phyloP scores from a whole-genome alignment of 1,284 basidiomycete genomes.

The Salmacisia buchloeana region DNA sequence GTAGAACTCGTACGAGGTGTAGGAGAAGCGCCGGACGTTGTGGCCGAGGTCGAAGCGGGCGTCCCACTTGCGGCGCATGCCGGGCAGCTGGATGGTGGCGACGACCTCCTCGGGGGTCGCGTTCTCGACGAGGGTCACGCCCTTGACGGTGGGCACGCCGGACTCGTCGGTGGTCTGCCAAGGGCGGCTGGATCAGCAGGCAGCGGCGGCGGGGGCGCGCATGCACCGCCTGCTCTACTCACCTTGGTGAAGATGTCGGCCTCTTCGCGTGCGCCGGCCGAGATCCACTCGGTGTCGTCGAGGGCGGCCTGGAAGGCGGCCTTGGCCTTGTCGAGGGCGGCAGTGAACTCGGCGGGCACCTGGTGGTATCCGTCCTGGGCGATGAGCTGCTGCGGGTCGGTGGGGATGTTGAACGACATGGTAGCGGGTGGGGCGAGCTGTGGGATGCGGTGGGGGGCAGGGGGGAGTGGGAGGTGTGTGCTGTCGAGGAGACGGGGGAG shows the following conservation, averaged over 20 bases:
- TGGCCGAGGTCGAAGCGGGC: constrained; percentile 29
- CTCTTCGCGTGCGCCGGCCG: constrained; percentile 35
- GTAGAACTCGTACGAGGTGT: constrained; percentile 28
- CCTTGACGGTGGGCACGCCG: constrained; percentile 37
- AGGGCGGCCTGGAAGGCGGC: constrained; percentile 23
- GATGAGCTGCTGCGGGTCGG: constrained; percentile 10
- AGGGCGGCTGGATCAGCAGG: neutral
- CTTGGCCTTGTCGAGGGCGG: constrained; percentile 31
- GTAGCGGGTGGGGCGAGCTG: constrained; percentile 1
- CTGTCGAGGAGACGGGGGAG: too few relatives aligned
- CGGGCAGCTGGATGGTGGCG: constrained; percentile 37
- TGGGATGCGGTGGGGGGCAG: neutral
- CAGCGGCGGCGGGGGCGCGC: neutral
- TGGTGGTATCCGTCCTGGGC: constrained; percentile 19
- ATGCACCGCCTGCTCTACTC: neutral
- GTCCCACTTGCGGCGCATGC: constrained; percentile 45
- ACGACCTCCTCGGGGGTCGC: constrained; percentile 38
- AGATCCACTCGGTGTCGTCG: constrained; percentile 34
- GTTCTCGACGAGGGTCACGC: constrained; percentile 33
- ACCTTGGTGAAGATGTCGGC: constrained; percentile 36
- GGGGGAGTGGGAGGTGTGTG: too few relatives aligned
- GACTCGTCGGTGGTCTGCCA: constrained; percentile 32
- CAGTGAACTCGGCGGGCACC: constrained; percentile 26
- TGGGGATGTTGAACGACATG: constrained; percentile 40
- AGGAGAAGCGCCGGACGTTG: constrained; percentile 15